Percentiles rank a stretch among this genome's conserved stretches.
These are phyloP conservation scores for Dipteronia sinensis DNA, from an alignment of 345 rosid genomes.

Conservation along the genomic window DNA sequence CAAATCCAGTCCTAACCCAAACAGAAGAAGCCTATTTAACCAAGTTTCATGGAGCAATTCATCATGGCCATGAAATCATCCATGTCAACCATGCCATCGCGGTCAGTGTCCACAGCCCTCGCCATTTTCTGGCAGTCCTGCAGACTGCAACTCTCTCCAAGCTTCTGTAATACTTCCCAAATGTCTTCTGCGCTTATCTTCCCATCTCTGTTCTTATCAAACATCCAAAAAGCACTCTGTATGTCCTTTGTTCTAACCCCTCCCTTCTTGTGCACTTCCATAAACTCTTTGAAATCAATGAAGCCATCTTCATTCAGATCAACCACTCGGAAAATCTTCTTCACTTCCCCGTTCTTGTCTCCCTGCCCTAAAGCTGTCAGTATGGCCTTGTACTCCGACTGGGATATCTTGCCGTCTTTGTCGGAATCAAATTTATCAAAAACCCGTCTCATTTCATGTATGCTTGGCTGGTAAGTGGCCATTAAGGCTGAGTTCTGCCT, in stretches of 20 bases:
- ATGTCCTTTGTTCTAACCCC: constrained; percentile 59
- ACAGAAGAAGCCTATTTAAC: not conserved
- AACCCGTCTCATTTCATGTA: constrained; percentile 62
- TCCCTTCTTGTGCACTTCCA: constrained; percentile 63
- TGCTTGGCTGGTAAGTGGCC: constrained; percentile 49
- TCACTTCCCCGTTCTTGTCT: constrained; percentile 45
- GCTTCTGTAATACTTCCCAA: constrained; percentile 58
- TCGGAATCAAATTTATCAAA: constrained; percentile 74
- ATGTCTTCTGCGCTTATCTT: constrained; percentile 86
- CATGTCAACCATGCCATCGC: constrained; percentile 75
- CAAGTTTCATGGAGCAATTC: constrained; percentile 44
- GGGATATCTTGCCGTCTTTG: constrained; percentile 86
- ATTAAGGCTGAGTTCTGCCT: constrained; percentile 51
- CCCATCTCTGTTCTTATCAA: constrained; percentile 73
- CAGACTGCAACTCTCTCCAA: constrained; percentile 76
- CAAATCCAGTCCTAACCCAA: not conserved
- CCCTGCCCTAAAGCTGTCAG: constrained; percentile 66
- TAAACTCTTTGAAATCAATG: constrained; percentile 77
- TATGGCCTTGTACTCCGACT: constrained; percentile 68
- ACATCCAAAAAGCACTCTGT: constrained; percentile 60
- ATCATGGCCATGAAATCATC: constrained; percentile 85
- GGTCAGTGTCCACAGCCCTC: constrained; percentile 69
- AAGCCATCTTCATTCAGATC: constrained; percentile 87
- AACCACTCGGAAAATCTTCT: constrained; percentile 59
- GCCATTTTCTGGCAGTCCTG: constrained; percentile 83